phyloP scores from a whole-genome alignment of 352 stramenopile species.

The Phytophthora citricola region DNA sequence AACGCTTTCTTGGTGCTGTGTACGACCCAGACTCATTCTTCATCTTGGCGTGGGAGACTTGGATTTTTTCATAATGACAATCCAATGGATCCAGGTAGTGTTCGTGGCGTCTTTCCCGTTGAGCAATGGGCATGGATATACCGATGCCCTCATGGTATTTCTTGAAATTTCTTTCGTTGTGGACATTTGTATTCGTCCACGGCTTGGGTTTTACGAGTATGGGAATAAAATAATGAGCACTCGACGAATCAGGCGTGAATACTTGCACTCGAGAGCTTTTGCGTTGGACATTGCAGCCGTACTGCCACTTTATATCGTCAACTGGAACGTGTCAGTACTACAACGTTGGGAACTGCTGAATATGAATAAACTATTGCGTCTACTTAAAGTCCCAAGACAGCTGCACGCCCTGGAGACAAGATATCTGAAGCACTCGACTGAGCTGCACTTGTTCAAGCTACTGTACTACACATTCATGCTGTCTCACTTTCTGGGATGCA shows the following conservation, averaged over 20 bases:
- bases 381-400: constrained; percentile 26
- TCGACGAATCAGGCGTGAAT: constrained; percentile 41
- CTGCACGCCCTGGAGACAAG: constrained; percentile 49
- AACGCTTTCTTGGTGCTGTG: constrained; percentile 38
- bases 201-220: constrained; percentile 66
- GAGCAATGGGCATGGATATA: constrained; percentile 26
- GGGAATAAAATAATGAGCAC: constrained; percentile 76
- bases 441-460: constrained; percentile 71
- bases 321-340: constrained; percentile 40
- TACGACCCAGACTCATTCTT: constrained; percentile 50
- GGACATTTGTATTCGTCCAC: constrained; percentile 54
- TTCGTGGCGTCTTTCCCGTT: too few relatives aligned
- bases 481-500: constrained; percentile 57
- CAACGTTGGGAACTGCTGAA: constrained; percentile 45
- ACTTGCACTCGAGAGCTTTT: constrained; percentile 44
- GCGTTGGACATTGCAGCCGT: constrained; percentile 44
- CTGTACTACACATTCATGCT: constrained; percentile 78
- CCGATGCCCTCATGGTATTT: constrained; percentile 41
- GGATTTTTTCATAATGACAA: constrained; percentile 15
- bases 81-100: too few relatives aligned
- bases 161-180: constrained; percentile 52
- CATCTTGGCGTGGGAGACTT: constrained; percentile 36
- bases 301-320: constrained; percentile 51
- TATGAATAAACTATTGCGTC: constrained; percentile 61
- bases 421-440: constrained; percentile 69